phyloP scores from a whole-genome alignment of 352 stramenopile genomes.

The Phytophthora litchii region DNA sequence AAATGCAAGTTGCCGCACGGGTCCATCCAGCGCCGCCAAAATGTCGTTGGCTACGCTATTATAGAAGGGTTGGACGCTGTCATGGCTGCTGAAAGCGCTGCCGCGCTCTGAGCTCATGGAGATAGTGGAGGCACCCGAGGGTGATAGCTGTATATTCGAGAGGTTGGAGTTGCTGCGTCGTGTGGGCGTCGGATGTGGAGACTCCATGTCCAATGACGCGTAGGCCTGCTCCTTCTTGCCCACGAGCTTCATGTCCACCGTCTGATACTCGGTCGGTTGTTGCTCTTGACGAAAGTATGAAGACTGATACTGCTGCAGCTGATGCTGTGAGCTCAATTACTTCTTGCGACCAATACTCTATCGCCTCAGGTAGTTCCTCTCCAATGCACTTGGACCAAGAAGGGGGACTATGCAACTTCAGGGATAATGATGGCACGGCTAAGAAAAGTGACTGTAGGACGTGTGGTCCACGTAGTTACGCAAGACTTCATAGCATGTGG shows the following conservation, averaged over 20 bases:
- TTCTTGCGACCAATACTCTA: not conserved
- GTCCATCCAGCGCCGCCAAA: slow-evolving; percentile 59
- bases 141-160: slow-evolving; percentile 54
- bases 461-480: not conserved
- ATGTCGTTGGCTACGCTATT: slow-evolving; percentile 65
- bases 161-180: slow-evolving; percentile 44
- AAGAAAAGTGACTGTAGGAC: slow-evolving; percentile 12
- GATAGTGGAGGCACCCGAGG: slow-evolving; percentile 38
- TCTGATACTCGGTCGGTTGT: slow-evolving; percentile 8
- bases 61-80: slow-evolving; percentile 42
- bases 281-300: not conserved
- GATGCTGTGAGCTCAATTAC: not conserved
- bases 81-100: slow-evolving; percentile 24
- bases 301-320: slow-evolving; percentile 1
- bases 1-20: slow-evolving; percentile 74
- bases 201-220: slow-evolving; percentile 76
- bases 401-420: not conserved
- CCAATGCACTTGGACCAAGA: not conserved
- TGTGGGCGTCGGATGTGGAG: slow-evolving; percentile 38
- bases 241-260: slow-evolving; percentile 61
- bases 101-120: slow-evolving; percentile 40
- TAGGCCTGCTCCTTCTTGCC: slow-evolving; percentile 81
- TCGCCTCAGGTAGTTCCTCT: too few species aligned
- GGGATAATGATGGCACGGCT: slow-evolving; percentile 10
- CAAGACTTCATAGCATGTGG: not conserved